A percentile compares a stretch with the other conserved stretches of the same genome.
Evolutionary conservation across 257 asterid genomes (phyloP).

Genomic region (Petrea volubilis): DNA sequence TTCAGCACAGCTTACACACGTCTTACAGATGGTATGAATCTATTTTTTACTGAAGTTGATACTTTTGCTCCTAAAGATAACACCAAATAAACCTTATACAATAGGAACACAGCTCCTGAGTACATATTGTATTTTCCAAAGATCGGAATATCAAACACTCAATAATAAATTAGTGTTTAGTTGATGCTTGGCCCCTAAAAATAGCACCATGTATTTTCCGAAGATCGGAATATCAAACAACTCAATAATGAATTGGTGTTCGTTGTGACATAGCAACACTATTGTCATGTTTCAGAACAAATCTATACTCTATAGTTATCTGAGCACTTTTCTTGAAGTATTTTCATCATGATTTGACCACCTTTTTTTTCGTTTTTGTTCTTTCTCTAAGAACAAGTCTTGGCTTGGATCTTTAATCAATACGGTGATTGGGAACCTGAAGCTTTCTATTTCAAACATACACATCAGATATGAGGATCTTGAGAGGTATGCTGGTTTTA

Average conservation of each 20-base stretch:
- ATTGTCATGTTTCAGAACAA: slow-evolving; percentile 15
- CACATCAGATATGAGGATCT: slow-evolving; percentile 98
- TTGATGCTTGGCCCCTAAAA: too few species aligned
- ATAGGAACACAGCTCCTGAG: slow-evolving; percentile 4
- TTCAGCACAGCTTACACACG: background rate
- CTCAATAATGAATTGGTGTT: background rate
- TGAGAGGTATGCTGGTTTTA: slow-evolving; percentile 68
- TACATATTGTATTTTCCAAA: background rate
- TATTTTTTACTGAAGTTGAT: too few species aligned
- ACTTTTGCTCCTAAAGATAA: slow-evolving; percentile 6
- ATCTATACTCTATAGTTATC: background rate
- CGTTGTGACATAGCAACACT: slow-evolving; percentile 7
- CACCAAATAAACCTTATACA: background rate
- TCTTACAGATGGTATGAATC: slow-evolving; percentile 1
- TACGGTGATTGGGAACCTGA: slow-evolving; percentile 94
- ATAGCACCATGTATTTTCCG: too few species aligned
- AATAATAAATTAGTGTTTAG: background rate
- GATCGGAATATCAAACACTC: too few species aligned
- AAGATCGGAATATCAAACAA: too few species aligned
- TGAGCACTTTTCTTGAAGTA: slow-evolving; percentile 5
- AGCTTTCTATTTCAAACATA: slow-evolving; percentile 91
- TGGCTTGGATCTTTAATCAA: slow-evolving; percentile 97
- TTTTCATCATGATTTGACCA: slow-evolving; percentile 30
- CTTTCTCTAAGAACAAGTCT: slow-evolving; percentile 66
- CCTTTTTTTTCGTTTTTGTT: slow-evolving; percentile 28